A percentile compares a stretch with the other conserved stretches of the same genome.
Evolutionary conservation across 306 rosid species (phyloP).

Genomic region (Gastrolobium bilobum): DNA sequence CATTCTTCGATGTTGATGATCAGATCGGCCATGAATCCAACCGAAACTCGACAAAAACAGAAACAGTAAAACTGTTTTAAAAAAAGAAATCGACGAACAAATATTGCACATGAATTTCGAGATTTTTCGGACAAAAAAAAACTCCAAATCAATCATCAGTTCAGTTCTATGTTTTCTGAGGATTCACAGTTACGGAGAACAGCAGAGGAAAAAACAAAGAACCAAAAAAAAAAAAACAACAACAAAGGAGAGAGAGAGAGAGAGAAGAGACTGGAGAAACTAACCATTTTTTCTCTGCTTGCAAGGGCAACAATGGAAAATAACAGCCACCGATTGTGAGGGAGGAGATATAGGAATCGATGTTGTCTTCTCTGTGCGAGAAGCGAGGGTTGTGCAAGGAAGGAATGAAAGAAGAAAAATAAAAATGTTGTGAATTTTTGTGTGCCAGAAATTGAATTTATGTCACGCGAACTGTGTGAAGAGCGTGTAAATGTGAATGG

Average conservation of each 20-base stretch:
- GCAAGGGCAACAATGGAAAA: constrained; percentile 11
- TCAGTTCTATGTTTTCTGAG: not conserved
- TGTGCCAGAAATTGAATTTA: constrained; percentile 36
- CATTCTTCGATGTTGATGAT: constrained; percentile 4
- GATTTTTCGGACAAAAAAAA: not conserved
- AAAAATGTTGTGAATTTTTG: not conserved
- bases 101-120: not conserved
- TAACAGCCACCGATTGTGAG: not conserved
- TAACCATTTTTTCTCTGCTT: constrained; percentile 44
- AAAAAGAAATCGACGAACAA: not conserved
- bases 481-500: constrained; percentile 39
- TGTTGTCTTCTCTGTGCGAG: not conserved
- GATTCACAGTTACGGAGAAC: not conserved
- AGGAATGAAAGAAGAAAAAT: not conserved
- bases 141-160: constrained; percentile 6
- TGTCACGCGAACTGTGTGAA: constrained; percentile 9
- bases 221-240: not conserved
- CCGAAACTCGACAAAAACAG: constrained; percentile 9
- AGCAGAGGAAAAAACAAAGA: too few relatives aligned
- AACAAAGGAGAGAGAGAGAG: not conserved
- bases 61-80: constrained; percentile 13
- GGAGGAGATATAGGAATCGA: constrained; percentile 33
- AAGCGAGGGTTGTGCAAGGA: constrained; percentile 7
- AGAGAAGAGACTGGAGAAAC: not conserved
- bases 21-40: constrained; percentile 48